Evolutionary conservation across 345 rosid species (phyloP).

Genomic region (Litchi chinensis): DNA sequence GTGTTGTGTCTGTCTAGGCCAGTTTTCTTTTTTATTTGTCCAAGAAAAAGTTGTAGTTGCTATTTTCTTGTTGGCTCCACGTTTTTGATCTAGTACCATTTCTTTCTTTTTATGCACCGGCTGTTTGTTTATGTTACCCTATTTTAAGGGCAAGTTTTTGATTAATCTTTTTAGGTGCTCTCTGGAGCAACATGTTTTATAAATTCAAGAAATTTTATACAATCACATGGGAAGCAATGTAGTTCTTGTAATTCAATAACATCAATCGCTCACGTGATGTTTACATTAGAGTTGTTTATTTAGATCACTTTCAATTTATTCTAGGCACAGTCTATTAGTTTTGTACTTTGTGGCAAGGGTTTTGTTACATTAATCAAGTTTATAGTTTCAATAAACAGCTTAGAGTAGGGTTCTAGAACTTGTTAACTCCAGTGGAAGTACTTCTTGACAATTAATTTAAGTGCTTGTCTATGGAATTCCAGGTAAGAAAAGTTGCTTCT

Average conservation of each 20-base stretch:
- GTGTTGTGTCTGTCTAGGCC: background rate
- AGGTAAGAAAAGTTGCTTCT: slow-evolving; percentile 5
- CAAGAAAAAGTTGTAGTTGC: no score
- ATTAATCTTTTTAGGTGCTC: no score
- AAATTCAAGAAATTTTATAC: no score
- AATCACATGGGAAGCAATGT: background rate
- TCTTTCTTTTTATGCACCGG: slow-evolving; percentile 16
- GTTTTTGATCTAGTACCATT: background rate
- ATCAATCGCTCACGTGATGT: background rate
- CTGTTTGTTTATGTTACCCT: slow-evolving; percentile 14
- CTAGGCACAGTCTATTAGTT: background rate
- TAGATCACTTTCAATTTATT: background rate
- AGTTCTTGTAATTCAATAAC: background rate
- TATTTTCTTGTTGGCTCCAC: no score
- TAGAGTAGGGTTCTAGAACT: background rate
- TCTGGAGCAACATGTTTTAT: no score
- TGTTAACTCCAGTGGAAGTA: background rate
- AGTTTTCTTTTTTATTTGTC: no score
- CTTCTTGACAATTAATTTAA: background rate
- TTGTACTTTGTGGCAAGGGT: no score
- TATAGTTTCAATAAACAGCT: no score
- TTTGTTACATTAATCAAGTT: no score
- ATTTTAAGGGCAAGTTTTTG: no score
- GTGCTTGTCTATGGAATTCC: background rate
- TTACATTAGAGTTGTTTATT: background rate